Conservation (phyloP, 208 protist genomes). For the Vickermania spadyakhi region DNA sequence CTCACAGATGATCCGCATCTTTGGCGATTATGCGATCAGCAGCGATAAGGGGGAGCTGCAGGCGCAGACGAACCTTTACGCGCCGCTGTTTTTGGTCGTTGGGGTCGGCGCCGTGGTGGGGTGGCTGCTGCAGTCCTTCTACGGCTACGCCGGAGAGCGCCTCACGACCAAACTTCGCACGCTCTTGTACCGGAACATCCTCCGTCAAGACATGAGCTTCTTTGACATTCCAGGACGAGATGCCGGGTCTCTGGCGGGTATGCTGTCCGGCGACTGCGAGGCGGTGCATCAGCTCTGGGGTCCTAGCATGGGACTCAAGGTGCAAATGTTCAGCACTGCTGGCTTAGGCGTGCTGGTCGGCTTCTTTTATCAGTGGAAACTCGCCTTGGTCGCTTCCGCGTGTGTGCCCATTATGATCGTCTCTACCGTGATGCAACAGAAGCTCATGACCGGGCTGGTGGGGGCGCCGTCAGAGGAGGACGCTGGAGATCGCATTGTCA, state of each 20-base stretch:
- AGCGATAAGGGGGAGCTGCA: constrained; percentile 21
- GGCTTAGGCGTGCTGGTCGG: constrained; percentile 42
- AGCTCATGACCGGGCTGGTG: constrained; percentile 24
- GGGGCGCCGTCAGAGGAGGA: constrained; percentile 27
- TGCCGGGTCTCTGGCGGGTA: constrained; percentile 47
- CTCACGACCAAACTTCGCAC: constrained; percentile 56
- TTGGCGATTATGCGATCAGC: constrained; percentile 20
- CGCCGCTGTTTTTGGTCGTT: constrained; percentile 42
- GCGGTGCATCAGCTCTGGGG: constrained; percentile 70
- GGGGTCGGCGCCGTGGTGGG: constrained; percentile 20
- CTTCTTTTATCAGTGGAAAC: constrained; percentile 62
- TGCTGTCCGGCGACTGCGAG: constrained; percentile 78
- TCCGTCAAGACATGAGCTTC: constrained; percentile 81
- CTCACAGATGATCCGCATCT: constrained; percentile 25
- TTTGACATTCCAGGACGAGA: constrained; percentile 70
- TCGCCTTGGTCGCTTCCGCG: constrained; percentile 45
- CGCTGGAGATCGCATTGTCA: constrained; percentile 42
- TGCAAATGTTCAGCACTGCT: constrained; percentile 42
- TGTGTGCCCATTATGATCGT: constrained; percentile 48
- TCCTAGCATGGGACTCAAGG: constrained; percentile 40
- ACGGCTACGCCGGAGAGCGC: constrained; percentile 62
- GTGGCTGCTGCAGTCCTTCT: constrained; percentile 47
- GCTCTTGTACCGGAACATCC: constrained; percentile 53
- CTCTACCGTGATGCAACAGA: constrained; percentile 21
- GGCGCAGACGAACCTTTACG: constrained; percentile 25